Conservation (phyloP, 345 rosid genomes). For the Lumnitzera racemosa region DNA sequence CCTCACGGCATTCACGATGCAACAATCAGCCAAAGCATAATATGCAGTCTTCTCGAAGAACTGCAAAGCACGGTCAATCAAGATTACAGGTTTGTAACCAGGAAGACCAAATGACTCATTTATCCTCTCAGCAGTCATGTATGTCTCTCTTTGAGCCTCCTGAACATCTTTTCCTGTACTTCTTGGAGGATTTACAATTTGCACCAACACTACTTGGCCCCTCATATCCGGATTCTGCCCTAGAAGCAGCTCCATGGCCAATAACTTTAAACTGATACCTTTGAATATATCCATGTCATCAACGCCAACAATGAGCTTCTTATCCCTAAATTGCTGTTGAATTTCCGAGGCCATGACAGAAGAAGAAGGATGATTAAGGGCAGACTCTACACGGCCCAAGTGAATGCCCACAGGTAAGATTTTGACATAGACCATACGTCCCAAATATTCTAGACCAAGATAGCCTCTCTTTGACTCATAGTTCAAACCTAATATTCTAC, state of each 20-base stretch:
- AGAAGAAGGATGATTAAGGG: constrained; percentile 25
- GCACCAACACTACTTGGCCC: constrained; percentile 34
- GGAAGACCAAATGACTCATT: constrained; percentile 20
- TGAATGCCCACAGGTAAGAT: constrained; percentile 38
- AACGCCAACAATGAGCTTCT: constrained; percentile 29
- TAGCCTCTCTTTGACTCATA: constrained; percentile 43
- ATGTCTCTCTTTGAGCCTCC: constrained; percentile 25
- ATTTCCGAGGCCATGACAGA: constrained; percentile 25
- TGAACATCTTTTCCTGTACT: constrained; percentile 33
- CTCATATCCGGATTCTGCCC: constrained; percentile 17
- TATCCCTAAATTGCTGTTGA: constrained; percentile 25
- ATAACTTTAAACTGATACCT: constrained; percentile 35
- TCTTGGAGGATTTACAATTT: constrained; percentile 39
- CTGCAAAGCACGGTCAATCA: constrained; percentile 26
- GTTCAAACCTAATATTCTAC: constrained; percentile 36
- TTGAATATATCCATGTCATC: constrained; percentile 48
- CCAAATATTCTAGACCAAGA: constrained; percentile 36
- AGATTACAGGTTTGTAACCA: constrained; percentile 31
- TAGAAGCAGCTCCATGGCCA: constrained; percentile 35
- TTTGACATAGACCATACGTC: constrained; percentile 33
- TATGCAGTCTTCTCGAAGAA: constrained; percentile 37
- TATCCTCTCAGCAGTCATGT: constrained; percentile 21
- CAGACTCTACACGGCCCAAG: constrained; percentile 30
- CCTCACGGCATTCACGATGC: constrained; percentile 38
- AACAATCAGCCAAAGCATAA: constrained; percentile 36